phyloP scores from a whole-genome alignment of 768 basidiomycete species.

The Pholiota molesta region DNA sequence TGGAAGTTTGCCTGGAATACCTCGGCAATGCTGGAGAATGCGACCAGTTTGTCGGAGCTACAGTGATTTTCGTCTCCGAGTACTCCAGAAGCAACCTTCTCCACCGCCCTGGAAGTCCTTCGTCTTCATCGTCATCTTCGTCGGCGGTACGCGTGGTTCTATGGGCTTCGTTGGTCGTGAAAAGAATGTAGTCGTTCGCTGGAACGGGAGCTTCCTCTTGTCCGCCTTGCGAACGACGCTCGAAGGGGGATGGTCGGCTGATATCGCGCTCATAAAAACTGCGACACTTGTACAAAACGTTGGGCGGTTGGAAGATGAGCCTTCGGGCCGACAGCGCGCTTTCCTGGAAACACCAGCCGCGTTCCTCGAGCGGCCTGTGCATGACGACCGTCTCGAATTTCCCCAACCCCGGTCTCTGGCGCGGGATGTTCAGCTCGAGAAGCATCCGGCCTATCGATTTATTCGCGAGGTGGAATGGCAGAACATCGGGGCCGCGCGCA shows the following conservation, averaged over 20 bases:
- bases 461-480: neutral
- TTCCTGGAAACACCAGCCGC: slow-evolving; percentile 13
- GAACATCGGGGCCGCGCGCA: neutral
- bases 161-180: neutral
- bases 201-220: neutral
- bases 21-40: slow-evolving; percentile 2
- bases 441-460: neutral
- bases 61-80: neutral
- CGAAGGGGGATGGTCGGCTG: neutral
- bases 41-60: slow-evolving; percentile 3
- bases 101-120: neutral
- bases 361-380: slow-evolving; percentile 1
- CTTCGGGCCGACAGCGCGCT: slow-evolving; percentile 5
- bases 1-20: neutral
- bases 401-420: neutral
- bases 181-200: neutral
- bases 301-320: slow-evolving; percentile 8
- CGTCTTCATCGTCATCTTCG: neutral
- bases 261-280: neutral
- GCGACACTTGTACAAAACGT: slow-evolving; percentile 6
- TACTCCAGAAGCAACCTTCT: neutral
- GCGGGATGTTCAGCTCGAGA: neutral
- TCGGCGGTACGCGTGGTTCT: neutral
- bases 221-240: neutral
- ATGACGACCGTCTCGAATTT: neutral